These are phyloP conservation scores for Musa troglodytarum DNA, from an alignment of 176 grass and related monocot genomes.

Conservation along the genomic window DNA sequence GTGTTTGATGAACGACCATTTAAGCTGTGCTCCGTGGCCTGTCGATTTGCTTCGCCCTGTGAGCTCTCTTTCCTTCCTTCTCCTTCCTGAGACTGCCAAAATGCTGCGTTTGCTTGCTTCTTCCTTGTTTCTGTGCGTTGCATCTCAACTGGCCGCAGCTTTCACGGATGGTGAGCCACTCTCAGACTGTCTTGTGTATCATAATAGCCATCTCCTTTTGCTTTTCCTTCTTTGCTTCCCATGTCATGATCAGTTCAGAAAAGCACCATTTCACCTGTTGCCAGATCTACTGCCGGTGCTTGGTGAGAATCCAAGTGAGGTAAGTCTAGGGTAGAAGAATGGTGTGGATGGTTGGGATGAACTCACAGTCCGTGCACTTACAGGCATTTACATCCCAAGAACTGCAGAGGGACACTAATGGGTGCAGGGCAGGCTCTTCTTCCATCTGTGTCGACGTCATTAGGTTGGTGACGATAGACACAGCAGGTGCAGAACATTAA, in stretches of 20 bases:
- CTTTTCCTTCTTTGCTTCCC: neutral
- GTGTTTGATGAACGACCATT: slow-evolving; percentile 1
- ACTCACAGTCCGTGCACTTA: too few species aligned
- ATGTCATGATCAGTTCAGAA: neutral
- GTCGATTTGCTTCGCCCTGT: slow-evolving; percentile 6
- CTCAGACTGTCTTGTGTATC: neutral
- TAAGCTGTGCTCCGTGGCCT: slow-evolving; percentile 1
- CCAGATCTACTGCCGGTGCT: too few species aligned
- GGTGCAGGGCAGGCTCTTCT: too few species aligned
- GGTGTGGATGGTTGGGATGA: too few species aligned
- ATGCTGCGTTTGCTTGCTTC: slow-evolving; percentile 16
- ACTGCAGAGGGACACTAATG: too few species aligned
- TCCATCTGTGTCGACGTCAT: too few species aligned
- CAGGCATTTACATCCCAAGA: too few species aligned
- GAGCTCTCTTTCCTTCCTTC: neutral
- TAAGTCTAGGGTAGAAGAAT: too few species aligned
- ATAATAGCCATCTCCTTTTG: neutral
- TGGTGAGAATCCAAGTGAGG: too few species aligned
- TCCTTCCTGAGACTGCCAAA: neutral
- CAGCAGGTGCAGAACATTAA: too few species aligned
- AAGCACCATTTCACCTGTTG: too few species aligned
- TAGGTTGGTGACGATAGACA: too few species aligned
- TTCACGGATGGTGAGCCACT: slow-evolving; percentile 47
- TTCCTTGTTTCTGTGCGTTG: slow-evolving; percentile 26
- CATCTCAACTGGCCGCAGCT: slow-evolving; percentile 20